phyloP scores from a whole-genome alignment of 202 grass and related monocot species.

The Setaria viridis region DNA sequence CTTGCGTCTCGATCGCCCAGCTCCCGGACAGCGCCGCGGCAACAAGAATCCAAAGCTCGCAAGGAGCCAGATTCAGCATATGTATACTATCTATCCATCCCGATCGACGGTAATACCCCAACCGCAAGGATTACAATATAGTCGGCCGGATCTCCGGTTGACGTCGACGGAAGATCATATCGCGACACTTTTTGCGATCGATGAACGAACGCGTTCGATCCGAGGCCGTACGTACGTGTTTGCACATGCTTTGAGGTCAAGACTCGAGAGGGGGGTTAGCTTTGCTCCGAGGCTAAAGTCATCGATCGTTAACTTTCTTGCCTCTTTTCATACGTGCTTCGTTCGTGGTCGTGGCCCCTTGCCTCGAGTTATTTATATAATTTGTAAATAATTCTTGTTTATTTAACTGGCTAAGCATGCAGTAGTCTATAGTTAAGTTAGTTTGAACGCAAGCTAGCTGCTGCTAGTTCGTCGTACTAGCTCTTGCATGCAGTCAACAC shows the following conservation, averaged over 20 bases:
- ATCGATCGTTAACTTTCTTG: neutral
- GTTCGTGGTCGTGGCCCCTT: neutral
- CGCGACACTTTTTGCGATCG: slow-evolving; percentile 20
- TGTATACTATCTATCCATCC: neutral
- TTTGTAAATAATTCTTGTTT: no score
- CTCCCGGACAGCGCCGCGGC: slow-evolving; percentile 23
- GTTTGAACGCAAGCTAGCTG: neutral
- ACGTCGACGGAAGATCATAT: slow-evolving; percentile 23
- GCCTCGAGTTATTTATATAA: neutral
- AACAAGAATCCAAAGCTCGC: slow-evolving; percentile 26
- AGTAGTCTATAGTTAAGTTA: neutral
- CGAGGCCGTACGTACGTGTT: neutral
- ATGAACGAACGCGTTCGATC: neutral
- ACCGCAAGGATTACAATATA: slow-evolving; percentile 38
- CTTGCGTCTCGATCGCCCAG: neutral
- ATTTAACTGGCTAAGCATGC: neutral
- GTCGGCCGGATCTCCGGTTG: slow-evolving; percentile 15
- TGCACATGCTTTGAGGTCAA: slow-evolving; percentile 8
- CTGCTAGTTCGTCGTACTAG: neutral
- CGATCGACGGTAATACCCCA: slow-evolving; percentile 13
- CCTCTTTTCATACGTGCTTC: neutral
- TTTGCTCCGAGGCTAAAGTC: slow-evolving; percentile 47
- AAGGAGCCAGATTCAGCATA: neutral
- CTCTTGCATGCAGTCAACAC: neutral
- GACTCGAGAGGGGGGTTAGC: neutral